Base-by-base conservation (phyloP, 75 land plant species). In the Selaginella moellendorffii region DNA sequence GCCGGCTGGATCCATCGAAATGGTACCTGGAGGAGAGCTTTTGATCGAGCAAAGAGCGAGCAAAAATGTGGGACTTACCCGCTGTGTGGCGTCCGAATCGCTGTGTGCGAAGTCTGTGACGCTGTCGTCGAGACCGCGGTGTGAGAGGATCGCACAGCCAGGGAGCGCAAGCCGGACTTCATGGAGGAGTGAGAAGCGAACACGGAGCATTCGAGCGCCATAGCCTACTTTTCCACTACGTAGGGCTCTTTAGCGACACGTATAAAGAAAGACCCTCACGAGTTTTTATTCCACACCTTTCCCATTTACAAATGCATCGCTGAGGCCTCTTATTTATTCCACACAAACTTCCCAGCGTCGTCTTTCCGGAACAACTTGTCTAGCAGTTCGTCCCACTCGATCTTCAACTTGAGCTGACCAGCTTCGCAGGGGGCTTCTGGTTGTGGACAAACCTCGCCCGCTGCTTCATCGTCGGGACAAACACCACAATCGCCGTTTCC, bases 1-100 rank as follows among this genome's bases (percentile, higher is more conserved):
- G 72, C 28, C 95, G 70, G 12, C 67, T 53, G 22, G 62, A 88
- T 29, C 97, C 95, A 76, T 91, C 97, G 81, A 85, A 91, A 63
- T 91, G 97, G 68, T 91, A 91, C 73, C 95, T 88, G 69, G 28
- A 24, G 46, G 5, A 36, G 14, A 36, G 14, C 5, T 5, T 36
- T 5, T 36, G 46, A 5, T 36, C 5, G 5, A 36, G 5, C 14
- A 5, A 36, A 5, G 14, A 36, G 14, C 14, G 14, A 5, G 14
- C 46, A 36, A 36, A 36, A 5, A 36, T 36, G 14, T 36, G 14
- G 5, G 14, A 36, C 46, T 30, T 64, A 64, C 56, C 72, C 72
- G 31, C 72, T 70, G 29, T 70, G 72, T 12, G 72, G 72, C 14
- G 72, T 70, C 5, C 72, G 72, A 10, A 65, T 70, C 10, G 53